Percentiles rank a stretch among this genome's conserved stretches.
These are phyloP conservation scores for Pinus tabuliformis DNA, from an alignment of 75 land plant species.

Conservation along the genomic window DNA sequence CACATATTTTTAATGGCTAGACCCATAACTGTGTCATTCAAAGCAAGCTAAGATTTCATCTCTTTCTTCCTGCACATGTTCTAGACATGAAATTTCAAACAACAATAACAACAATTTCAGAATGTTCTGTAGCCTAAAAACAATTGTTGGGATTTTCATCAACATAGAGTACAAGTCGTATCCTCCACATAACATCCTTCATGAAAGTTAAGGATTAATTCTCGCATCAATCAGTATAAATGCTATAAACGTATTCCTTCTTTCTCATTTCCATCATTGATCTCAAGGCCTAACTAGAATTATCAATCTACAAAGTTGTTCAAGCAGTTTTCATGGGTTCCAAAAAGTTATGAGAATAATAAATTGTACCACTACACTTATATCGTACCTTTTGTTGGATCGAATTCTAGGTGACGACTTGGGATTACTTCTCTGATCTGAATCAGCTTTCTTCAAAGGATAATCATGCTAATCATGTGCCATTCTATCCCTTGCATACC, in stretches of 20 bases:
- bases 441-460: background rate
- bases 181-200: background rate
- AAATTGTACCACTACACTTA: background rate
- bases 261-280: background rate
- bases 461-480: background rate
- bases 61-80: background rate
- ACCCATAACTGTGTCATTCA: no score
- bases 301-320: background rate
- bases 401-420: background rate
- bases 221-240: background rate
- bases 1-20: no score
- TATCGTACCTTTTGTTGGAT: background rate
- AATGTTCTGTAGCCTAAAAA: background rate
- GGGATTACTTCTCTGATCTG: background rate
- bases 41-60: background rate
- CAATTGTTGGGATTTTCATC: background rate
- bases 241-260: background rate
- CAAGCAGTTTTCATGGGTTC: background rate
- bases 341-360: background rate
- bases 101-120: background rate
- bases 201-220: background rate
- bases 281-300: no score
- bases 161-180: background rate
- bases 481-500: background rate
- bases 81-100: background rate